Percentiles rank a stretch among this genome's conserved stretches.
Evolutionary conservation across 1,139 yeast species (phyloP).

Genomic region (Diutina siamensis): DNA sequence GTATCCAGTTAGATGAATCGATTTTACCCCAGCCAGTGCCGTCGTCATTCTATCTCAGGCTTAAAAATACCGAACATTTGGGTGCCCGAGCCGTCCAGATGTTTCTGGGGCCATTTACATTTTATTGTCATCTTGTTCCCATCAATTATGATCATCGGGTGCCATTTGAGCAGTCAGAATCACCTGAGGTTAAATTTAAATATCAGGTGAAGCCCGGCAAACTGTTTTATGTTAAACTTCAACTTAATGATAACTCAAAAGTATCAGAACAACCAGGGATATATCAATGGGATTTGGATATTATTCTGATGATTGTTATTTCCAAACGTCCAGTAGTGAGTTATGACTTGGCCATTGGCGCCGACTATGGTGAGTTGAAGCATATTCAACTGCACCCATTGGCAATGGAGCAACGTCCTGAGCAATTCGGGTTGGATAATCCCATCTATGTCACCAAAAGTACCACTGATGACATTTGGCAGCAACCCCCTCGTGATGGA

Average conservation of each 20-base stretch:
- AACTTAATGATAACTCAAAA: constrained; percentile 16
- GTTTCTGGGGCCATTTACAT: constrained; percentile 47
- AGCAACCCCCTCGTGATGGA: constrained; percentile 10
- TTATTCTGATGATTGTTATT: constrained; percentile 1
- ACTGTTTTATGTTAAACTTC: constrained; percentile 12
- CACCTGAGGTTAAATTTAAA: constrained; percentile 13
- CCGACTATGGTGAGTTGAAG: neutral
- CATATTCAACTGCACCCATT: neutral
- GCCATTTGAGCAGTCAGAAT: constrained; percentile 18
- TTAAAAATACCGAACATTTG: constrained; percentile 40
- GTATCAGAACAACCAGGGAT: neutral
- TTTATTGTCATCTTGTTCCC: constrained; percentile 51
- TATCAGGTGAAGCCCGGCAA: constrained; percentile 12
- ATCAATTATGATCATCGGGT: constrained; percentile 28
- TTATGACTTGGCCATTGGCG: neutral
- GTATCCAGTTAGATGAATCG: neutral
- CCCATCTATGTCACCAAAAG: constrained; percentile 10
- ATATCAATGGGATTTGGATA: constrained; percentile 4
- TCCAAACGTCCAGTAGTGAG: neutral
- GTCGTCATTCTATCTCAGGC: constrained; percentile 22
- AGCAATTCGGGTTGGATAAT: neutral
- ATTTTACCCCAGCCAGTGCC: constrained; percentile 5
- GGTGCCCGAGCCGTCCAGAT: constrained; percentile 42
- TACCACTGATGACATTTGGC: constrained; percentile 15
- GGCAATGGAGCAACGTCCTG: neutral